phyloP scores from a whole-genome alignment of 371 early-diverging fungal genomes.

The Mucor racemosus region DNA sequence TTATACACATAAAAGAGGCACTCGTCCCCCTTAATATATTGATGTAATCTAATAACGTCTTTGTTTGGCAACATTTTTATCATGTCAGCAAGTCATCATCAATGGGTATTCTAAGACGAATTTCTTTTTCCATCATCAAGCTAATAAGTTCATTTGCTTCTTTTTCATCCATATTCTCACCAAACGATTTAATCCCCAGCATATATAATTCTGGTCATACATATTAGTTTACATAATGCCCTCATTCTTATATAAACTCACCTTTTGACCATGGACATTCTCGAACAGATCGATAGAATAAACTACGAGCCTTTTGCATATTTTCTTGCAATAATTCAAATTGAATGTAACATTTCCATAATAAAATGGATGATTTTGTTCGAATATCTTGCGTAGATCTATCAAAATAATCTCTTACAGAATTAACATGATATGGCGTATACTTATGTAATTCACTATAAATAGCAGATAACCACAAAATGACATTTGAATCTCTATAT shows the following conservation, averaged over 20 bases:
- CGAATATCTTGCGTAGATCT: slow-evolving; percentile 59
- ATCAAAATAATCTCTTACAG: slow-evolving; percentile 67
- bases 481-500: slow-evolving; percentile 54
- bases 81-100: slow-evolving; percentile 28
- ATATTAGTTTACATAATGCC: not conserved
- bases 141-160: slow-evolving; percentile 60
- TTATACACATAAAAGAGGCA: slow-evolving; percentile 1
- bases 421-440: slow-evolving; percentile 56
- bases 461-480: slow-evolving; percentile 65
- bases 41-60: not conserved
- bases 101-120: slow-evolving; percentile 52
- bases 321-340: slow-evolving; percentile 57
- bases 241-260: slow-evolving; percentile 17
- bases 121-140: slow-evolving; percentile 72
- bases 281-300: slow-evolving; percentile 65
- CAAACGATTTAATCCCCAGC: slow-evolving; percentile 53
- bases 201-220: slow-evolving; percentile 54
- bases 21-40: not conserved
- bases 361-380: slow-evolving; percentile 50
- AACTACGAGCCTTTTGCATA: slow-evolving; percentile 43
- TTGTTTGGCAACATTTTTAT: slow-evolving; percentile 9
- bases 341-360: slow-evolving; percentile 68
- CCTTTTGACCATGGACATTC: slow-evolving; percentile 80
- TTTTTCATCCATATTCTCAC: slow-evolving; percentile 43
- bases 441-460: slow-evolving; percentile 68